These are phyloP conservation scores for Halophytophthora batemanensis DNA, from an alignment of 352 stramenopile genomes.

Conservation along the genomic window DNA sequence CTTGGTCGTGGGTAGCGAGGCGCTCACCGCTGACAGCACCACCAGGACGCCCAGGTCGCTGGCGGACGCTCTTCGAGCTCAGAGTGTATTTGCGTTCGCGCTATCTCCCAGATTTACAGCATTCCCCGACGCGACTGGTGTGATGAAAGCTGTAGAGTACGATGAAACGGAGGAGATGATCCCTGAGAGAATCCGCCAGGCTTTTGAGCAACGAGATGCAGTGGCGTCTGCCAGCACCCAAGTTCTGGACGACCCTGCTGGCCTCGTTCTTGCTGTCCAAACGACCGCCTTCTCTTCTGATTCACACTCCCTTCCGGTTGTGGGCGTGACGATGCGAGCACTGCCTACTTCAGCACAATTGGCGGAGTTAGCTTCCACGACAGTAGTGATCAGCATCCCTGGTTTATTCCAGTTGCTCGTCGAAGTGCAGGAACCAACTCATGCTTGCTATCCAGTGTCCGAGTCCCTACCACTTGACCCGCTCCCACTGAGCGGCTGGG, in stretches of 20 bases:
- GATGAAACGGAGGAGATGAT: constrained; percentile 11
- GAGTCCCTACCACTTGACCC: constrained; percentile 17
- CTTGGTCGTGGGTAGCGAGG: constrained; percentile 17
- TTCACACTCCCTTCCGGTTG: constrained; percentile 24
- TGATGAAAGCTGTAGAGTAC: constrained; percentile 24
- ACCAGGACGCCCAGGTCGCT: constrained; percentile 11
- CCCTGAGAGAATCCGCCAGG: constrained; percentile 24
- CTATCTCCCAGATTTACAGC: constrained; percentile 15
- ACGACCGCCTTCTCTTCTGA: constrained; percentile 23
- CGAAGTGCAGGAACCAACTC: constrained; percentile 24
- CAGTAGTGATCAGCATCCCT: constrained; percentile 24
- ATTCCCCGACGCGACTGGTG: constrained; percentile 6
- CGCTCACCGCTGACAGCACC: constrained; percentile 7
- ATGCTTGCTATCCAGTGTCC: constrained; percentile 27
- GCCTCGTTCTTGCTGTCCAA: constrained; percentile 20
- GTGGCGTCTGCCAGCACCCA: constrained; percentile 17
- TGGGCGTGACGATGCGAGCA: constrained; percentile 18
- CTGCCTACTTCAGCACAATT: constrained; percentile 16
- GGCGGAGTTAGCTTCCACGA: constrained; percentile 5
- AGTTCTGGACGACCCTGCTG: constrained; percentile 19
- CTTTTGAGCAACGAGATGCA: constrained; percentile 25
- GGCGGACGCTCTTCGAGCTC: constrained; percentile 10
- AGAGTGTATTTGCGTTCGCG: constrained; percentile 31
- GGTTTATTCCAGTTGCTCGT: constrained; percentile 26
- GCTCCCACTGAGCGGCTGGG: constrained; percentile 43